Evolutionary conservation across 352 stramenopile genomes (phyloP), one percentile per base, ranked within the genome.

Genomic region (Pythium utonaiense): DNA sequence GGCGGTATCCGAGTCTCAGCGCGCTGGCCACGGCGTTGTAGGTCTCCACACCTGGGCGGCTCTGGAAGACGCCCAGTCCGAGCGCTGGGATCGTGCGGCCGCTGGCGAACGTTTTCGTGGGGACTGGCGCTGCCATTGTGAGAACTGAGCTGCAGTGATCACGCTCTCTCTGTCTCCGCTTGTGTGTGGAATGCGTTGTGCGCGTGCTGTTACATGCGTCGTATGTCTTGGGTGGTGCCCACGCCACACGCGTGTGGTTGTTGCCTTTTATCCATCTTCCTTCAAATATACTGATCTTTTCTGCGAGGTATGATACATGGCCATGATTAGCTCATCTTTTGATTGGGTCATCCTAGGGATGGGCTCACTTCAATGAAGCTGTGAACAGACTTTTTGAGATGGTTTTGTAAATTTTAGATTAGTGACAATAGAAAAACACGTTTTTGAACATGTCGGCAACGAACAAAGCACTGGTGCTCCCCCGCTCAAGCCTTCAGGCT

Each of bases 1-100:
- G 85, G 16, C 89, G 72, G 59, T 96, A 96, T 41, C 89, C 89
- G 3, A 91, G 53, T 33, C 83, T 64, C n/a, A 97, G 67, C 6
- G 77, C 77, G 0, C 58, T 66, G 7, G 61, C 44, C 17, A 90
- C 78, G 6, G 75, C 75, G 56, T 79, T 62, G 66, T 89, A 83
- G 12, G 75, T 83, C 57, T 86, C 71, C 8, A 59, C 53, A 17
- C 77, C 75, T 17, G 77, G 75, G 12, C 73, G 60, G 33, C 67
- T 85, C 51, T 74, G 73, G 64, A 74, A 89, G 6, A 87, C 77
- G 14, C 77, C 77, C 25, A 89, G 56, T 5, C 77, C 80, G n/a
- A 89, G 24, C 21, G 53, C 49, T 0, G 80, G 75, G 53, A 86
- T 85, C 22, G 45, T 50, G n/a, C 63, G 64, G 30, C 76, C 77